Percentiles rank a stretch among this genome's conserved stretches.
Evolutionary conservation across 352 stramenopile genomes (phyloP).

Genomic region (Phytophthora gonapodyides): DNA sequence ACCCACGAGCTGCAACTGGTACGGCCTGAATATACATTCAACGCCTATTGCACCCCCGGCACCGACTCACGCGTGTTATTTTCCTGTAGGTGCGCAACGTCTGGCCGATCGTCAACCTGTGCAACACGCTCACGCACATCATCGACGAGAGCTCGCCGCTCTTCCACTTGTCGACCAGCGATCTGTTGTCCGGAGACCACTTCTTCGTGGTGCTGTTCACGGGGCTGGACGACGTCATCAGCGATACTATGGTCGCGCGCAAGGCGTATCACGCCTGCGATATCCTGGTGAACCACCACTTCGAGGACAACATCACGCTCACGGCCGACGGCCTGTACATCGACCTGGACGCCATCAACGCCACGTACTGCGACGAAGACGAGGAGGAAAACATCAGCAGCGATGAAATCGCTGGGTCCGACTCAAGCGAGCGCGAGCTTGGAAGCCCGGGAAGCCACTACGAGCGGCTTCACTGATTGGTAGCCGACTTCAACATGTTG

Average conservation of each 20-base stretch:
- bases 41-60: neutral
- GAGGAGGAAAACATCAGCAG: neutral
- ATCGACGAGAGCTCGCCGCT: constrained; percentile 61
- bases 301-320: constrained; percentile 67
- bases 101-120: constrained; percentile 66
- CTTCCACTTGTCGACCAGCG: constrained; percentile 45
- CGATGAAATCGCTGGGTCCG: neutral
- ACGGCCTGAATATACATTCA: neutral
- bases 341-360: constrained; percentile 58
- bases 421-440: constrained; percentile 6
- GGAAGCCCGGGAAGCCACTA: neutral
- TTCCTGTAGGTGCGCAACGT: constrained; percentile 51
- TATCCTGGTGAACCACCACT: constrained; percentile 62
- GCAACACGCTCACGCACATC: constrained; percentile 57
- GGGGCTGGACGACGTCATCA: constrained; percentile 54
- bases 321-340: constrained; percentile 56
- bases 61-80: neutral
- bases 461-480: neutral
- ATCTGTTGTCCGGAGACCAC: constrained; percentile 50
- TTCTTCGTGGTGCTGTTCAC: constrained; percentile 68
- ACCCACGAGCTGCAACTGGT: constrained; percentile 60
- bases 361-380: constrained; percentile 33
- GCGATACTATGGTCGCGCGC: constrained; percentile 61
- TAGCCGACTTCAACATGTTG: constrained; percentile 23
- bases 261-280: constrained; percentile 69